Evolutionary conservation across 208 protist genomes (phyloP), one percentile per base, ranked within the genome.

Genomic region (Leishmania major): DNA sequence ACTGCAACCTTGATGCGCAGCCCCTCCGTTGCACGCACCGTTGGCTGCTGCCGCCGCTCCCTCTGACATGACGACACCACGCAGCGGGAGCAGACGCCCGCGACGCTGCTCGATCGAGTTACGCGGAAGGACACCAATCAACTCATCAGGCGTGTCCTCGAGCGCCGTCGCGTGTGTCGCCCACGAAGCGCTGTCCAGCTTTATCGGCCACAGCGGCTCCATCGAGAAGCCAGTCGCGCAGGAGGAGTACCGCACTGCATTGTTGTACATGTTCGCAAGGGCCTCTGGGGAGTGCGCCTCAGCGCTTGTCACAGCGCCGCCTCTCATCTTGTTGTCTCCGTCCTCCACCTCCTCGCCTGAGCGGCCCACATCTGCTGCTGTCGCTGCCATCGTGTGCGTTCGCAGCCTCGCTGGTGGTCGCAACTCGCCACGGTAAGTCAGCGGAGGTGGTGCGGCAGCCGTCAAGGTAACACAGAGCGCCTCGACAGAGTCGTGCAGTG

Each of bases 371-470:
- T 79, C 80, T 19, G 35, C 25, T 55, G 40, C 28, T 49, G 19
- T 47, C 31, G 55, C 51, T n/a, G 64, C 11, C 15, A 19, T 11
- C 49, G 35, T n/a, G 37, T 62, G 60, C 15, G 31, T 1, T 35
- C n/a, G 59, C 45, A 53, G 62, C 40, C 69, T 62, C 69, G 31
- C 15, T 66, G 89, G 87, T 28, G 79, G 81, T 40, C 89, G 77
- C 43, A 93, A 80, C 78, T 90, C 85, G 25, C 89, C 87, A 35
- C 89, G 82, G 83, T 88, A 91, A 0, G 82, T 83, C 45, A 91
- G 74, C 51, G 76, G 82, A n/a, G 87, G 89, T 43, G 89, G 89
- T 28, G 87, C 82, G 3, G 87, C 59, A n/a, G 87, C 81, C 1
- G 84, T 89, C 28, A 93, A 86, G 1, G 87, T 86, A 25, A 91